Evolutionary conservation across 176 grass and related monocot genomes (phyloP).

Genomic region (Carex parvula): DNA sequence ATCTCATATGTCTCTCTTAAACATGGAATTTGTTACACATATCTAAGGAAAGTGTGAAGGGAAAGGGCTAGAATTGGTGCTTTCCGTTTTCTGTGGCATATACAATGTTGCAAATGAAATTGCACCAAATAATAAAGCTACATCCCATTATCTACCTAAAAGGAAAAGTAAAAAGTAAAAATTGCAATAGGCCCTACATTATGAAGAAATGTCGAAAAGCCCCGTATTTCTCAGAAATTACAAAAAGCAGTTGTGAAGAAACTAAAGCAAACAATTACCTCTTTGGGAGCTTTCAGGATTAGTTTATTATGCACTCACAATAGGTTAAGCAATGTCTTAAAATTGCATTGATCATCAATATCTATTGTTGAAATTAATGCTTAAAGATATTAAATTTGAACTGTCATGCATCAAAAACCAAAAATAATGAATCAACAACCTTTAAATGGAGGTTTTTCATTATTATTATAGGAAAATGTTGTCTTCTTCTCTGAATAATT

Average conservation of each 20-base stretch:
- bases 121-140: not conserved
- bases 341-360: not conserved
- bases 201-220: not conserved
- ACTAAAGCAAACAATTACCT: not conserved
- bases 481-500: not conserved
- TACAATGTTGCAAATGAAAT: not conserved
- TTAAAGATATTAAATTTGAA: constrained; percentile 1
- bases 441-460: not conserved
- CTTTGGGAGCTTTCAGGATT: not conserved
- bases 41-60: not conserved
- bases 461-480: not conserved
- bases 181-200: not conserved
- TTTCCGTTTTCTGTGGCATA: not conserved
- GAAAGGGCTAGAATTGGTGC: not conserved
- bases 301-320: not conserved
- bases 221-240: not conserved
- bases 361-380: not conserved
- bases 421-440: not conserved
- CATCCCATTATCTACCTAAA: not conserved
- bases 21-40: not conserved
- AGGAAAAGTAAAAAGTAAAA: not conserved
- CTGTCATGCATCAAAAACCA: not conserved
- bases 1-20: not conserved
- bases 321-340: not conserved
- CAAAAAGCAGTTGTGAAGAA: not conserved